phyloP scores from a whole-genome alignment of 2,329 filamentous ascomycete species.

The Phyllosticta capitalensis region DNA sequence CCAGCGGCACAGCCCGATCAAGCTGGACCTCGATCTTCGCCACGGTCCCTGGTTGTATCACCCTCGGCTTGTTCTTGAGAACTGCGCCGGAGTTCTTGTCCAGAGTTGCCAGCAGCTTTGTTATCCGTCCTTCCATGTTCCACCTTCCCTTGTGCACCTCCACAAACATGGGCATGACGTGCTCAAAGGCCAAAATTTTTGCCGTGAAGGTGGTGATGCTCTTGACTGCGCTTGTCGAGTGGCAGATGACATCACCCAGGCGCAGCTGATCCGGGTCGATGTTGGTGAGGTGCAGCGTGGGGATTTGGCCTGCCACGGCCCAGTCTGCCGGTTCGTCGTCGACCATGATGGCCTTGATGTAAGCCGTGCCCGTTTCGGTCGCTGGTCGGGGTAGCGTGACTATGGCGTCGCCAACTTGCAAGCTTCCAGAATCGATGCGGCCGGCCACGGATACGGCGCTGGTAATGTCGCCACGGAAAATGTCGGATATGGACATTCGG shows the following conservation, averaged over 20 bases:
- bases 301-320: conserved; percentile 87
- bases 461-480: conserved; percentile 69
- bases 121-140: conserved; percentile 67
- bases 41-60: conserved; percentile 70
- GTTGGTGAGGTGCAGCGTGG: conserved; percentile 71
- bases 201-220: conserved; percentile 67
- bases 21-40: conserved; percentile 70
- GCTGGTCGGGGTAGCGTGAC: conserved; percentile 62
- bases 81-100: conserved; percentile 71
- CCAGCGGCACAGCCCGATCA: conserved; percentile 65
- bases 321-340: conserved; percentile 68
- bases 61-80: conserved; percentile 72
- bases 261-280: conserved; percentile 74
- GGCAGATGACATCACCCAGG: conserved; percentile 78
- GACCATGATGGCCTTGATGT: conserved; percentile 71
- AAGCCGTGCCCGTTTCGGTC: conserved; percentile 56
- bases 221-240: conserved; percentile 54
- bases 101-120: conserved; percentile 59
- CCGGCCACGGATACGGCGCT: conserved; percentile 80
- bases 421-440: conserved; percentile 70
- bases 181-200: conserved; percentile 82
- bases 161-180: conserved; percentile 77
- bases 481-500: conserved; percentile 77
- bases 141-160: conserved; percentile 82
- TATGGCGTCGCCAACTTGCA: conserved; percentile 77